Evolutionary conservation across 1,284 basidiomycete genomes (phyloP), one percentile per base, ranked within the genome.

Genomic region (Phlebopus sp.): DNA sequence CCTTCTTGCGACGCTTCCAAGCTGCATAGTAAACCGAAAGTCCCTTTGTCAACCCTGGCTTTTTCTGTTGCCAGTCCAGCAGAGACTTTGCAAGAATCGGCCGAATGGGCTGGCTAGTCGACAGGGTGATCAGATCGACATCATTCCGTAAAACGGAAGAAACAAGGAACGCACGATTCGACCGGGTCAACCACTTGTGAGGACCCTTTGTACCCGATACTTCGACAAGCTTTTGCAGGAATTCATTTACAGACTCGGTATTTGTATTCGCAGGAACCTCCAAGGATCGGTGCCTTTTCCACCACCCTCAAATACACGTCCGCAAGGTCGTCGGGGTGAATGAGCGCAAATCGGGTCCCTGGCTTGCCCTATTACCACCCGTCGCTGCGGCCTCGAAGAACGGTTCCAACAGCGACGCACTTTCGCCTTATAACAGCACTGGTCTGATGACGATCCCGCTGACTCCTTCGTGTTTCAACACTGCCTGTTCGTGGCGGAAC

Each of bases 401-500:
- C 11, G 52, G 38, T 9, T 62, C 69, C 11, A 73, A 51, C 13
- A 76, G 50, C 5, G 51, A 46, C 1, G 37, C 50, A 1, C 43
- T 30, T 29, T 69, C 67, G 1, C 78, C 78, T 50, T 79, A 80
- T 10, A 80, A 47, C 21, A 78, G 49, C 1, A 70, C 59, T 0
- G 77, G 76, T 3, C 79, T 71, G 30, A 81, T 67, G 44, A 81
- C 77, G 50, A 79, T 75, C 2, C 76, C 77, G 50, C 76, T 72
- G 9, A 80, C 49, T 11, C 59, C 54, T 0, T 59, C 37, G 48
- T 66, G 57, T 3, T 23, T 23, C 6, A 23, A 49, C n/a, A 75
- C 62, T 15, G 50, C 50, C 53, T 72, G 68, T 52, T 77, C 74
- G 18, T 47, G 2, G 23, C 32, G 11, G 51, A 45, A 6, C 52